Percentiles rank a stretch among this genome's conserved stretches.
These are phyloP conservation scores for Osmozyma mogii DNA, from an alignment of 805 yeast species.

Conservation along the genomic window DNA sequence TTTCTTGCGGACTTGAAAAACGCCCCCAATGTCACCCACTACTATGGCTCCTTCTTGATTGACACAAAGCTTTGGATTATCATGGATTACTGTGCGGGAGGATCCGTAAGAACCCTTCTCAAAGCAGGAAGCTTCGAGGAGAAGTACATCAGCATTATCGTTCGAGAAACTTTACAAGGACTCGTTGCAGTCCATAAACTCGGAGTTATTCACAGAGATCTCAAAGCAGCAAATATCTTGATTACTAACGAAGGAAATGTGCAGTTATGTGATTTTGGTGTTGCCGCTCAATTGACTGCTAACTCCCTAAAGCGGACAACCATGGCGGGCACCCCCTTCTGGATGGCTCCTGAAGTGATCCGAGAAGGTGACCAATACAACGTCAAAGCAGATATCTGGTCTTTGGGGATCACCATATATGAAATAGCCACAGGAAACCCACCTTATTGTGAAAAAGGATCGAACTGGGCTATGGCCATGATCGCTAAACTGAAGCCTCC, in stretches of 20 bases:
- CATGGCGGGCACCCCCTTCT: conserved; percentile 92
- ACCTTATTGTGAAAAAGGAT: conserved; percentile 93
- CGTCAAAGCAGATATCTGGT: conserved; percentile 94
- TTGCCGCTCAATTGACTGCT: conserved; percentile 85
- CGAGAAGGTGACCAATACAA: conserved; percentile 85
- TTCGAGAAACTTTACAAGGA: conserved; percentile 74
- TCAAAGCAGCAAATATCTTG: conserved; percentile 92
- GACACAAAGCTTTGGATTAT: conserved; percentile 95
- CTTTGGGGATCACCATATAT: conserved; percentile 86
- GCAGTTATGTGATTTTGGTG: conserved; percentile 95
- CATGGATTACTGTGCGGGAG: conserved; percentile 98
- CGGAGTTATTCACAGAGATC: conserved; percentile 92
- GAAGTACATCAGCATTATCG: conserved; percentile 69
- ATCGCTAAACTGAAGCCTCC: conserved; percentile 94
- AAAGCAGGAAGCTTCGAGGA: conserved; percentile 88
- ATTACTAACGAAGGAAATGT: conserved; percentile 85
- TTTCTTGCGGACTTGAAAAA: conserved; percentile 74
- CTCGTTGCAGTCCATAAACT: conserved; percentile 74
- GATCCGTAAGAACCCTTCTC: conserved; percentile 78
- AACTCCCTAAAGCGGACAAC: conserved; percentile 77
- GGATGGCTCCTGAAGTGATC: conserved; percentile 99
- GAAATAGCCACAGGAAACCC: conserved; percentile 97
- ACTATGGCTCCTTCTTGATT: conserved; percentile 78
- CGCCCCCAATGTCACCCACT: conserved; percentile 88
- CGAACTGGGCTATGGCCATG: conserved; percentile 88